Evolutionary conservation across 306 rosid species (phyloP), one percentile per base, ranked within the genome.

Genomic region (Vigna reflexopilosa): DNA sequence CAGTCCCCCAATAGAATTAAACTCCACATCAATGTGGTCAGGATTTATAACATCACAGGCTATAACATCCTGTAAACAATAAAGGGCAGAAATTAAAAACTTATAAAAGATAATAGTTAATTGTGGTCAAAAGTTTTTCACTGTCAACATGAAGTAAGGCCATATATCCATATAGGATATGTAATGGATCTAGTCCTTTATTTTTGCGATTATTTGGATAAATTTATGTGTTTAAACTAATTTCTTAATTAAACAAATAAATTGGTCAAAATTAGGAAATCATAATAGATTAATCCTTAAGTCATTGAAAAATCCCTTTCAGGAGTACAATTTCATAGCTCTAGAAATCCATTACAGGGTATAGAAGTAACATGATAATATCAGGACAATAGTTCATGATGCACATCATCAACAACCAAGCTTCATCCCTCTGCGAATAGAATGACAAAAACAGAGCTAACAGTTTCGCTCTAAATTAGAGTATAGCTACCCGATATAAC

Each of bases 31-130:
- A 48, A 96, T 93, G 61, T 96, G 85, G 48, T 91, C 98, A 59
- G 99, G 99, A 81, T 96, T 96, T 79, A 96, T 93, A 71, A 96
- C 98, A 85, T 96, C 98, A 20, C 99, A 85, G 13, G 99, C 99
- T 70, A 96, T 89, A 30, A 96, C 98, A 86, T 96, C 99, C 99
- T 96, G 88, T 59, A 79, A 67, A 73, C 1, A n/a, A 83, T 59
- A 24, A 68, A 82, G 54, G 48, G 28, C 50, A 58, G 70, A 70
- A 36, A 42, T 54, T 77, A 58, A 75, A 50, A 38, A 32, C 40
- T 20, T 36, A 66, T 13, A 2, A 34, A 48, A 54, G 3, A 72
- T 56, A 26, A 51, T 16, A 45, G 22, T n/a, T 15, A 44, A 32
- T 20, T 76, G 66, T 6, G 26, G 61, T 19, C 42, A 57, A 62